phyloP scores from a whole-genome alignment of 2,329 filamentous ascomycete genomes.

The Xylariaceae sp. region DNA sequence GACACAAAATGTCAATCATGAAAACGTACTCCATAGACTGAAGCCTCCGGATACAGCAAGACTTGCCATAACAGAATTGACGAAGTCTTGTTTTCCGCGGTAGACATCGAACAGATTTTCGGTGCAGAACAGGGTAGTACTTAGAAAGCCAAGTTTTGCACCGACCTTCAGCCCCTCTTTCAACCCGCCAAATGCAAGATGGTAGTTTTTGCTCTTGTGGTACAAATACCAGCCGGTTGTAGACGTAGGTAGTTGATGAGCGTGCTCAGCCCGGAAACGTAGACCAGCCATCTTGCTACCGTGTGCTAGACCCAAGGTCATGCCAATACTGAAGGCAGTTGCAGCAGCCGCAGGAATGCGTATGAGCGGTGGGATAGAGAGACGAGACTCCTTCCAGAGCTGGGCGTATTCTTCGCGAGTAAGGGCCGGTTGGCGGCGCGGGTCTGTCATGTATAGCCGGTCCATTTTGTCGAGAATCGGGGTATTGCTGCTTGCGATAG shows the following conservation, averaged over 20 bases:
- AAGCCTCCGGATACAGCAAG: conserved; percentile 80
- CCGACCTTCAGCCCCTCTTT: conserved; percentile 75
- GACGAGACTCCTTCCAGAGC: conserved; percentile 39
- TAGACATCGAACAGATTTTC: conserved; percentile 81
- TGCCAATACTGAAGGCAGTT: conserved; percentile 62
- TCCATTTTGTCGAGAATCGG: conserved; percentile 16
- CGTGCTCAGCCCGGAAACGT: conserved; percentile 91
- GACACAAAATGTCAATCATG: neutral
- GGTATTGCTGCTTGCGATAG: neutral
- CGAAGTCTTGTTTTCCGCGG: conserved; percentile 63
- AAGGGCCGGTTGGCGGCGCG: conserved; percentile 16
- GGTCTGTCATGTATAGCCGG: conserved; percentile 4
- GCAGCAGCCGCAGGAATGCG: conserved; percentile 61
- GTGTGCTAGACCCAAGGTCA: conserved; percentile 63
- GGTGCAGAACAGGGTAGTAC: conserved; percentile 67
- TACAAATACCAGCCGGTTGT: conserved; percentile 96
- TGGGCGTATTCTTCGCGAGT: conserved; percentile 32
- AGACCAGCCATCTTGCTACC: conserved; percentile 70
- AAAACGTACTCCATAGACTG: conserved; percentile 70
- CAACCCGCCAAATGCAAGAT: conserved; percentile 69
- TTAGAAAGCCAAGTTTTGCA: conserved; percentile 63
- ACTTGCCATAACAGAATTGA: conserved; percentile 77
- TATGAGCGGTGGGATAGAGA: conserved; percentile 57
- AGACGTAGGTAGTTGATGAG: conserved; percentile 80
- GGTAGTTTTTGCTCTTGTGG: conserved; percentile 96